phyloP scores from a whole-genome alignment of 352 stramenopile genomes.

The Peronospora tabacina region DNA sequence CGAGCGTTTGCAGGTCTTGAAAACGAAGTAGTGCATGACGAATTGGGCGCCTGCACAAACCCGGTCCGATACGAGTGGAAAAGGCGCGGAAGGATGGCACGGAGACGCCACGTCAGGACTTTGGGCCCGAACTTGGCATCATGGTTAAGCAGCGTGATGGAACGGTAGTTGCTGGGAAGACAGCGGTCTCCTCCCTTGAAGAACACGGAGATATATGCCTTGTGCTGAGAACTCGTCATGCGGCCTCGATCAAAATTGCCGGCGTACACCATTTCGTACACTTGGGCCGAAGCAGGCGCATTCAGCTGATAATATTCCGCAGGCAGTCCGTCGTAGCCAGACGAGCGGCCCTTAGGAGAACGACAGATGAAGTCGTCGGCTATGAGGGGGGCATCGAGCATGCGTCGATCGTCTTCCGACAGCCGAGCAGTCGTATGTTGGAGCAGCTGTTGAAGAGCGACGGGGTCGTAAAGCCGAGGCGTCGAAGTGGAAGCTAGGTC shows the following conservation, averaged over 20 bases:
- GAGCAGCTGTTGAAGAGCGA: not conserved
- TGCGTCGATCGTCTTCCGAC: not conserved
- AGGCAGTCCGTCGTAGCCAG: conserved; percentile 6
- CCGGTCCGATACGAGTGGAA: conserved; percentile 5
- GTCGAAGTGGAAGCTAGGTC: no score
- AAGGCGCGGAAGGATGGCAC: not conserved
- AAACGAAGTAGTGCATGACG: no score
- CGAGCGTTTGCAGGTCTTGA: no score
- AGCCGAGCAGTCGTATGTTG: not conserved
- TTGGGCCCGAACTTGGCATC: conserved; percentile 18
- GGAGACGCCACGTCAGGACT: conserved; percentile 1
- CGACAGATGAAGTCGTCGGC: conserved; percentile 8
- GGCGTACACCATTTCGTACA: conserved; percentile 12
- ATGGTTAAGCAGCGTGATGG: conserved; percentile 13
- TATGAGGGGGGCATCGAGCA: conserved; percentile 4
- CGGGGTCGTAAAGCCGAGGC: not conserved
- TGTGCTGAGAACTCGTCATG: conserved; percentile 10
- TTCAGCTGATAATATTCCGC: conserved; percentile 13
- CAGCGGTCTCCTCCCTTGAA: conserved; percentile 3
- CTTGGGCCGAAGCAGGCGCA: conserved; percentile 1
- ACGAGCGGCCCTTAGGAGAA: conserved; percentile 5
- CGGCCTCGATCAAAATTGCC: conserved; percentile 1
- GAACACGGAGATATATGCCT: conserved; percentile 12
- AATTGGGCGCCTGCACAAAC: conserved; percentile 1
- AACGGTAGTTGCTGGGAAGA: conserved; percentile 5